These are phyloP conservation scores for Stygiomarasmius scandens DNA, from an alignment of 1,284 basidiomycete species.

Conservation along the genomic window DNA sequence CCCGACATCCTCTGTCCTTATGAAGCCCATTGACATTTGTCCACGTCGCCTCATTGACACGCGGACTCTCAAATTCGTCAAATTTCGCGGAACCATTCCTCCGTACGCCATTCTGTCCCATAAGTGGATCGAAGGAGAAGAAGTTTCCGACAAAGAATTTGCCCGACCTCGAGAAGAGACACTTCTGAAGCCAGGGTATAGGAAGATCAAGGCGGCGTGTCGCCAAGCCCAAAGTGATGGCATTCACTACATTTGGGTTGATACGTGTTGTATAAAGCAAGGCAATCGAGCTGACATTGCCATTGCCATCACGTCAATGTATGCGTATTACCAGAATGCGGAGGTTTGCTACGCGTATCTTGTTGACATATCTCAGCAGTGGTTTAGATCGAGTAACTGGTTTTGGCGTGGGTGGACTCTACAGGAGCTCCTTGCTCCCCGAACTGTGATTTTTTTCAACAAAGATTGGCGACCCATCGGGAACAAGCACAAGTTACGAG, in stretches of 20 bases:
- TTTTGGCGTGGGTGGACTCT: background rate
- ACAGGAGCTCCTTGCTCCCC: background rate
- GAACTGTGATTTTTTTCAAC: background rate
- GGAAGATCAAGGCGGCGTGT: background rate
- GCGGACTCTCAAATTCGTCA: background rate
- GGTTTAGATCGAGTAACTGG: no score
- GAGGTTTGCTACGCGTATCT: background rate
- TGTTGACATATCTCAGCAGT: no score
- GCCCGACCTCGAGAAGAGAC: background rate
- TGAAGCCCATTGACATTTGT: no score
- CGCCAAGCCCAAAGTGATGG: background rate
- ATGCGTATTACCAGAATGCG: no score
- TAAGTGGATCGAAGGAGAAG: background rate
- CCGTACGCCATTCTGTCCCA: background rate
- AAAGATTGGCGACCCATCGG: background rate
- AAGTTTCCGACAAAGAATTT: no score
- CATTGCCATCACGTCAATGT: no score
- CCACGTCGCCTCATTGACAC: background rate
- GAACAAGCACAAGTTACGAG: background rate
- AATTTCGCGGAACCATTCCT: background rate
- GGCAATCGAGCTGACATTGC: background rate
- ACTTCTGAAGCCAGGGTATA: no score
- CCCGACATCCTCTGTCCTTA: no score
- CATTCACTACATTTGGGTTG: background rate
- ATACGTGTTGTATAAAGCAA: background rate